These are phyloP conservation scores for Aspergillus vadensis DNA, from an alignment of 2,329 filamentous ascomycete genomes.

Conservation along the genomic window DNA sequence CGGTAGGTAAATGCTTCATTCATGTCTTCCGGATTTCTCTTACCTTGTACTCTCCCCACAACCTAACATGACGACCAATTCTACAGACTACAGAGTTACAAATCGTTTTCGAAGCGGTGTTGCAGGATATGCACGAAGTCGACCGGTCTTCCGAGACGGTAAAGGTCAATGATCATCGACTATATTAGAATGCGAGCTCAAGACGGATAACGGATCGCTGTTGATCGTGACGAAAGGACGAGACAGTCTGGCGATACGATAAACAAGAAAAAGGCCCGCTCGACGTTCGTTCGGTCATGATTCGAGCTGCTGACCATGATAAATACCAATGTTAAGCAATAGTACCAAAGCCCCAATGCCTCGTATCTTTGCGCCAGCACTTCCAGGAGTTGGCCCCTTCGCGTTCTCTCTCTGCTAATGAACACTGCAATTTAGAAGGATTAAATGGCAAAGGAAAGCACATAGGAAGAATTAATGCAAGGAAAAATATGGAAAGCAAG, in stretches of 20 bases:
- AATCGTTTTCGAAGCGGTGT: neutral
- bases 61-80: neutral
- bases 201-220: constrained; percentile 27
- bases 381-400: neutral
- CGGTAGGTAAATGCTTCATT: neutral
- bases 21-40: neutral
- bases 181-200: constrained; percentile 27
- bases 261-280: constrained; percentile 23
- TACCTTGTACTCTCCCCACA: neutral
- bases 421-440: constrained; percentile 14
- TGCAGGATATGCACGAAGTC: constrained; percentile 6
- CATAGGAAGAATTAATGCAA: neutral
- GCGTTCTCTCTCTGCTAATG: neutral
- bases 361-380: constrained; percentile 7
- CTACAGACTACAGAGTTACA: constrained; percentile 13
- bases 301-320: constrained; percentile 33
- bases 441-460: constrained; percentile 9
- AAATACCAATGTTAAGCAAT: constrained; percentile 28
- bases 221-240: constrained; percentile 28
- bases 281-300: constrained; percentile 30
- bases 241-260: constrained; percentile 22
- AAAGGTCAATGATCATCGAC: constrained; percentile 22
- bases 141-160: constrained; percentile 21
- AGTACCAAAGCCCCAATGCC: constrained; percentile 7
- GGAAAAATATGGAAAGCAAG: neutral